A percentile compares a stretch with the other conserved stretches of the same genome.
phyloP scores from a whole-genome alignment of 1,139 yeast species.

The Hemisphaericaspora xylofermentans region DNA sequence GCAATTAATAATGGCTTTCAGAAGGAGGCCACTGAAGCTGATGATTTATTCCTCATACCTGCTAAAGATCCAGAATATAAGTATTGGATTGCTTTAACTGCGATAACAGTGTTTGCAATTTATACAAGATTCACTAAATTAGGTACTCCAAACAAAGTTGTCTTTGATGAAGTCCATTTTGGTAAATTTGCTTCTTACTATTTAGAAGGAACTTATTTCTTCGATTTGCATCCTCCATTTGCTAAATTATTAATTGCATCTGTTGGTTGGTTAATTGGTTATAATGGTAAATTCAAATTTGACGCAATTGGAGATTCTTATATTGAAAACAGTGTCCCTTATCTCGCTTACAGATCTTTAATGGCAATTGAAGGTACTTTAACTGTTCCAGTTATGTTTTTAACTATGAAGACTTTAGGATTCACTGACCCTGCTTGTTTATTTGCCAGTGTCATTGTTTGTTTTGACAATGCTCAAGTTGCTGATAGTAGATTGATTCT shows the following conservation, averaged over 20 bases:
- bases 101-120: constrained; percentile 66
- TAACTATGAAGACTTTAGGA: constrained; percentile 80
- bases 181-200: constrained; percentile 94
- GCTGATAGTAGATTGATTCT: constrained; percentile 87
- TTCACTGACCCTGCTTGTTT: constrained; percentile 77
- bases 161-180: constrained; percentile 97
- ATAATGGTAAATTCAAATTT: constrained; percentile 86
- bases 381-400: constrained; percentile 79
- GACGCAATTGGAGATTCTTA: constrained; percentile 89
- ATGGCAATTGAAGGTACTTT: constrained; percentile 81
- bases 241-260: constrained; percentile 90
- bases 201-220: constrained; percentile 79
- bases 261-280: constrained; percentile 86
- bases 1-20: neutral
- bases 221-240: constrained; percentile 97
- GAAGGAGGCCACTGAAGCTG: neutral
- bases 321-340: constrained; percentile 76
- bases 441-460: constrained; percentile 75
- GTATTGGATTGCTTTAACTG: constrained; percentile 42
- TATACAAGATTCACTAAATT: constrained; percentile 70
- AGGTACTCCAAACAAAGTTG: constrained; percentile 80
- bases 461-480: constrained; percentile 89
- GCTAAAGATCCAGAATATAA: constrained; percentile 29
- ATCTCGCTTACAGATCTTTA: constrained; percentile 78
- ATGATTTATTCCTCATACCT: neutral